Percentiles rank a stretch among this genome's conserved stretches.
These are phyloP conservation scores for Trametes villosa DNA, from an alignment of 768 basidiomycete species.

Conservation along the genomic window DNA sequence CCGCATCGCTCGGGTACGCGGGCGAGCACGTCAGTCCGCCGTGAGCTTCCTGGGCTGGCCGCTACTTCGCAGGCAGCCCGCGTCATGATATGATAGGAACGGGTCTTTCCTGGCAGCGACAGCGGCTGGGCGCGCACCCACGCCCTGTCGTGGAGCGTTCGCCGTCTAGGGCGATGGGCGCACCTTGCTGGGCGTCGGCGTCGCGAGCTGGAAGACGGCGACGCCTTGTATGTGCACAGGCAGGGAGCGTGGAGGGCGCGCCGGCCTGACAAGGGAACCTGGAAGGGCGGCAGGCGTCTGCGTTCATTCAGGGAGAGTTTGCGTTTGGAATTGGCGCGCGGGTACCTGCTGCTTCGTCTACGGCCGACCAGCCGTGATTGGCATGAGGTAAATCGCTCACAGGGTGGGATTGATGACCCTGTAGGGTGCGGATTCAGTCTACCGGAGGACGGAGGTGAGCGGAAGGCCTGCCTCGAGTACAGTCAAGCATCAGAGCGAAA, in stretches of 20 bases:
- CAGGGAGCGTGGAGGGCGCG: not conserved
- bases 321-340: not conserved
- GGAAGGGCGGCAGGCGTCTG: conserved; percentile 14
- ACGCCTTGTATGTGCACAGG: conserved; percentile 1
- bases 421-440: not conserved
- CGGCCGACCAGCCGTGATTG: conserved; percentile 6
- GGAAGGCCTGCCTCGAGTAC: not conserved
- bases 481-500: conserved; percentile 8
- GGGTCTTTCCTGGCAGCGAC: conserved; percentile 1
- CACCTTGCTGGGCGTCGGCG: not conserved
- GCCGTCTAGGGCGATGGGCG: not conserved
- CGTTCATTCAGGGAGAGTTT: conserved; percentile 12
- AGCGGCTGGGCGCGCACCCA: not conserved
- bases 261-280: conserved; percentile 16
- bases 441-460: not conserved
- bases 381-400: conserved; percentile 13
- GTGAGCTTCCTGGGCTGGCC: conserved; percentile 8
- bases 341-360: not conserved
- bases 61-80: conserved; percentile 13
- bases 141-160: conserved; percentile 3
- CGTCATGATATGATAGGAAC: conserved; percentile 16
- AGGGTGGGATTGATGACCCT: conserved; percentile 2
- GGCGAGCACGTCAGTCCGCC: not conserved
- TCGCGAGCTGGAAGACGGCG: not conserved
- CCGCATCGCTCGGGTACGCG: conserved; percentile 1